Evolutionary conservation across 257 asterid genomes (phyloP).

Genomic region (Plantago ovata): DNA sequence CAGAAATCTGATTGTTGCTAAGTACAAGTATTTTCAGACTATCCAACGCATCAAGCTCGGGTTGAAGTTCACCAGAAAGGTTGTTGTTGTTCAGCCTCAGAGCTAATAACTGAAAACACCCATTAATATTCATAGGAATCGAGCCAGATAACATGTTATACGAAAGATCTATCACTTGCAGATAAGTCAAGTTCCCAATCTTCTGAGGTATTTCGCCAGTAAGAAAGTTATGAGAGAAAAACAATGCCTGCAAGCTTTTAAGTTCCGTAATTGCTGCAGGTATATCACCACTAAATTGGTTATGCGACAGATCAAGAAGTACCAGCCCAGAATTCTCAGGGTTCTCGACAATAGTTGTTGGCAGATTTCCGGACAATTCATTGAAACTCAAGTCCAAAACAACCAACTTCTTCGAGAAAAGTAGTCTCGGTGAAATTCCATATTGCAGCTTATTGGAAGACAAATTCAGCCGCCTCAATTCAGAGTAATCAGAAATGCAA

Average conservation of each 20-base stretch:
- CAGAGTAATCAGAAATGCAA: constrained; percentile 56
- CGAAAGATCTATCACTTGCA: constrained; percentile 84
- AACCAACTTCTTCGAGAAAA: constrained; percentile 56
- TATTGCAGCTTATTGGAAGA: constrained; percentile 62
- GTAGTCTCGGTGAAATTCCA: constrained; percentile 78
- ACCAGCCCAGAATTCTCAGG: constrained; percentile 66
- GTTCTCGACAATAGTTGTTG: constrained; percentile 38
- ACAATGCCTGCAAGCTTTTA: constrained; percentile 79
- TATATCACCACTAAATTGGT: constrained; percentile 64
- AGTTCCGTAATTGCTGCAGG: constrained; percentile 64
- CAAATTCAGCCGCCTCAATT: constrained; percentile 62
- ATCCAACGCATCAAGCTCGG: constrained; percentile 92
- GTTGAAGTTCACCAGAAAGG: constrained; percentile 90
- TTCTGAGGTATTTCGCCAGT: constrained; percentile 80
- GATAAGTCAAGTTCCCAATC: constrained; percentile 84
- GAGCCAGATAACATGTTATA: constrained; percentile 71
- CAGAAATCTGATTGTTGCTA: constrained; percentile 67
- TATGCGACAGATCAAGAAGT: constrained; percentile 71
- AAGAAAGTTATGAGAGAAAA: constrained; percentile 66
- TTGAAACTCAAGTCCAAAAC: constrained; percentile 85
- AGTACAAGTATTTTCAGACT: constrained; percentile 69
- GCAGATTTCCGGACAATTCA: constrained; percentile 62
- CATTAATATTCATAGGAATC: constrained; percentile 76
- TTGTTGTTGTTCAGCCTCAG: constrained; percentile 69
- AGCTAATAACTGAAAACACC: constrained; percentile 83